Evolutionary conservation across 495 filamentous ascomycete genomes (phyloP), one percentile per base, ranked within the genome.

Genomic region (Margaritispora aquatica): DNA sequence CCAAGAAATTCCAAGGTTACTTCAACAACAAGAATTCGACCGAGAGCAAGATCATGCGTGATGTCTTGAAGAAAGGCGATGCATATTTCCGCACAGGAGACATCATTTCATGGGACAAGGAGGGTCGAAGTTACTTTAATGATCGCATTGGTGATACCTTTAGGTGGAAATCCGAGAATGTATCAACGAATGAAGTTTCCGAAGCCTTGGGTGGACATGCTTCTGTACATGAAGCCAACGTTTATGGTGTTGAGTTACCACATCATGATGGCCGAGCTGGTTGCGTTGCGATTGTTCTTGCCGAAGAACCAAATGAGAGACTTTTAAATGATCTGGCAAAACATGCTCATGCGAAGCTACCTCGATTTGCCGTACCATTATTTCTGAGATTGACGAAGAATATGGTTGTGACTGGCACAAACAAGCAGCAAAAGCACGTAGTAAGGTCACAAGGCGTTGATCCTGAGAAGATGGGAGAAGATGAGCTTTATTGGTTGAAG

Each of bases 111-210:
- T 81, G 79, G 72, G 88, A 91, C 59, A 55, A 55, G 0, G 85
- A 96, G 58, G 88, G 89, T 7, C 77, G 87, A 15, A 86, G 86
- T 75, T 96, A 80, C 71, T 97, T 97, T 71, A 81, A 83, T 46
- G 94, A 98, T 69, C 87, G 92, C 11, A 86, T 97, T 36, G 93
- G 93, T 53, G 93, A 97, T 66, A 97, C 93, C 0, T 97, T 90
- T 75, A 84, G 93, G 19, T 97, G 93, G 93, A 96, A 96, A 76
- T 85, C 84, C 47, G 93, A 97, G 73, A 97, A 97, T 56, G 89
- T 96, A 2, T 88, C 85, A 9, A 94, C 92, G 0, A 85, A 86
- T 21, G 93, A 96, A 62, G 92, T 95, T 5, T 81, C 82, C 22
- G 85, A 90, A 53, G 84, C 84, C 0, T 66, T 97, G 0, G 87